Percentiles rank a stretch among this genome's conserved stretches.
phyloP scores from a whole-genome alignment of 345 rosid genomes.

The Citrus sp. region DNA sequence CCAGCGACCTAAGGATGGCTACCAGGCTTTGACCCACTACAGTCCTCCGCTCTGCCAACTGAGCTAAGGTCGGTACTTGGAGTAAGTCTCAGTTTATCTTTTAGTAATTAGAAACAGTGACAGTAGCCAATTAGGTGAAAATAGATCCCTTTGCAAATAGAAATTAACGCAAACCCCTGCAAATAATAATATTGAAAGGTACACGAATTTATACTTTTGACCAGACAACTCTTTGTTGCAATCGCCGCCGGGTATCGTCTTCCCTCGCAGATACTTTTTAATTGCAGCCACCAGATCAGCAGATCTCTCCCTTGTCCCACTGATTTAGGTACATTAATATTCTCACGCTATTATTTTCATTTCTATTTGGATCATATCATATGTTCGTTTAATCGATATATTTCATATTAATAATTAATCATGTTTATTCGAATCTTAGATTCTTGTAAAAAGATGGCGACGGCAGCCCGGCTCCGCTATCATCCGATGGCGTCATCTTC shows the following conservation, averaged over 20 bases:
- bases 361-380: neutral
- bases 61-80: slow-evolving; percentile 77
- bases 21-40: slow-evolving; percentile 42
- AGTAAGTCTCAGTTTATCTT: accelerated
- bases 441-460: slow-evolving; percentile 29
- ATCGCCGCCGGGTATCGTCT: neutral
- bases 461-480: slow-evolving; percentile 33
- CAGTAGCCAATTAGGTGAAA: neutral
- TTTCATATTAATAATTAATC: neutral
- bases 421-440: neutral
- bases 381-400: neutral
- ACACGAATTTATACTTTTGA: neutral
- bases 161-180: neutral
- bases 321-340: neutral
- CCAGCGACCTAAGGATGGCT: slow-evolving; percentile 68
- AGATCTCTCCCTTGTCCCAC: neutral
- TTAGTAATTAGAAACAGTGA: accelerated
- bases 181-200: too few relatives aligned
- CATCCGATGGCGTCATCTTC: slow-evolving; percentile 18
- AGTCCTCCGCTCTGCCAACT: slow-evolving; percentile 99
- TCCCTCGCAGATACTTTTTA: neutral
- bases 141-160: too few relatives aligned
- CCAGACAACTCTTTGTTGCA: neutral
- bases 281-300: neutral
- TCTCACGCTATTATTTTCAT: too few relatives aligned